phyloP scores from a whole-genome alignment of 176 grass and related monocot genomes.

The Juncus inflexus region DNA sequence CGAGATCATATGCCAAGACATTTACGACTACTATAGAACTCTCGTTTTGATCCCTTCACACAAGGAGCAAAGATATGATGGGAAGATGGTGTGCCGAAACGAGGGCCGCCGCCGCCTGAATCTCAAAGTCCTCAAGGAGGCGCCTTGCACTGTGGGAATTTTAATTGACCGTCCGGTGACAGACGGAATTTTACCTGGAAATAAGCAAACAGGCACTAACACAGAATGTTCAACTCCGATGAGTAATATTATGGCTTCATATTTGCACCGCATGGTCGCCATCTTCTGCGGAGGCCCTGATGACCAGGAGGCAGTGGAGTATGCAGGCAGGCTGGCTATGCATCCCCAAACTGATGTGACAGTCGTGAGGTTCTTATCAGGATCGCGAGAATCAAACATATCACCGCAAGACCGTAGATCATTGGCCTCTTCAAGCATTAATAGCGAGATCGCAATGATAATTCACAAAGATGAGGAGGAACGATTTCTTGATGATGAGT shows the following conservation, averaged over 20 bases:
- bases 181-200: neutral
- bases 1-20: slow-evolving; percentile 44
- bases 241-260: neutral
- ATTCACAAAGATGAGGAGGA: slow-evolving; percentile 20
- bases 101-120: slow-evolving; percentile 41
- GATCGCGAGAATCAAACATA: neutral
- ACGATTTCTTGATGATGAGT: slow-evolving; percentile 40
- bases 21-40: slow-evolving; percentile 44
- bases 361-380: slow-evolving; percentile 36
- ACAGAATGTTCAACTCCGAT: neutral
- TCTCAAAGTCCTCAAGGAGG: slow-evolving; percentile 31
- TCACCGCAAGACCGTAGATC: neutral
- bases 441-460: slow-evolving; percentile 25
- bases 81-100: slow-evolving; percentile 46
- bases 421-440: slow-evolving; percentile 9
- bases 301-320: slow-evolving; percentile 56
- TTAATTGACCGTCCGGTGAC: slow-evolving; percentile 46
- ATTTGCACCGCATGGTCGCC: slow-evolving; percentile 28
- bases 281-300: slow-evolving; percentile 58
- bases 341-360: slow-evolving; percentile 35
- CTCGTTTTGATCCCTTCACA: slow-evolving; percentile 59
- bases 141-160: slow-evolving; percentile 63
- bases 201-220: neutral
- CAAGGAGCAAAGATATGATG: slow-evolving; percentile 60
- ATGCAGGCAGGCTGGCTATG: slow-evolving; percentile 33